Evolutionary conservation across 2,329 filamentous ascomycete genomes (phyloP).

Genomic region (Thielaviopsis euricoi): DNA sequence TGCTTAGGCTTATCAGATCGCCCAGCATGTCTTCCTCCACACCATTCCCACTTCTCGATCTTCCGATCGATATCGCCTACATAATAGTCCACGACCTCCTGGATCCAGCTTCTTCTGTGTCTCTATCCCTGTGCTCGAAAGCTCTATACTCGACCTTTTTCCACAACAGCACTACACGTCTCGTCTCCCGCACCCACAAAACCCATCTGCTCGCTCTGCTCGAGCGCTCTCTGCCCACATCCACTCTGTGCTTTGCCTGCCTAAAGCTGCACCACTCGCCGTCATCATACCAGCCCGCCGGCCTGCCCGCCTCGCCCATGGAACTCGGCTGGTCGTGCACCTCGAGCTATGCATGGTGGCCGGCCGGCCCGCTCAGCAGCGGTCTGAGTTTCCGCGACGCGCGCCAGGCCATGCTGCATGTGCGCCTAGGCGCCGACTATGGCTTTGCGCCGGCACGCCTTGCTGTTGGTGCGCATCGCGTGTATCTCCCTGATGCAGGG

Average conservation of each 20-base stretch:
- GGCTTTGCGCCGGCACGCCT: not conserved
- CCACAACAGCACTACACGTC: not conserved
- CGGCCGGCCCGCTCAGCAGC: not conserved
- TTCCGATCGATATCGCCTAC: slow-evolving; percentile 8
- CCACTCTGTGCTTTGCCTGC: slow-evolving; percentile 5
- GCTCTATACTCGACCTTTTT: not conserved
- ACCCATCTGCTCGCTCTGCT: slow-evolving; percentile 2
- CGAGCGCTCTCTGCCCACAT: not conserved
- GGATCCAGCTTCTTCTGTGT: not conserved
- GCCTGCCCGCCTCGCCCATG: slow-evolving; percentile 4
- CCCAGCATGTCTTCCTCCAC: not conserved
- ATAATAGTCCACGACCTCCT: slow-evolving; percentile 1
- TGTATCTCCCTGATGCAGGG: not conserved
- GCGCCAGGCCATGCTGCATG: not conserved
- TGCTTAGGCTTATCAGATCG: not conserved
- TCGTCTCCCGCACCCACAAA: not conserved
- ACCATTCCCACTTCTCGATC: slow-evolving; percentile 4
- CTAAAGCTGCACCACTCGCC: slow-evolving; percentile 1
- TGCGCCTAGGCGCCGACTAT: not conserved
- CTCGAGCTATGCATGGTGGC: slow-evolving; percentile 7
- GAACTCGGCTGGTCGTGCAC: slow-evolving; percentile 9
- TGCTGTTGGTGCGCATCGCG: not conserved
- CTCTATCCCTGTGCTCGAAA: slow-evolving; percentile 2
- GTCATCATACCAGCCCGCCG: not conserved
- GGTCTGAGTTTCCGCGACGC: slow-evolving; percentile 9